Percentiles rank a stretch among this genome's conserved stretches.
These are phyloP conservation scores for Sclerotinia glacialis DNA, from an alignment of 2,329 filamentous ascomycete species.

Conservation along the genomic window DNA sequence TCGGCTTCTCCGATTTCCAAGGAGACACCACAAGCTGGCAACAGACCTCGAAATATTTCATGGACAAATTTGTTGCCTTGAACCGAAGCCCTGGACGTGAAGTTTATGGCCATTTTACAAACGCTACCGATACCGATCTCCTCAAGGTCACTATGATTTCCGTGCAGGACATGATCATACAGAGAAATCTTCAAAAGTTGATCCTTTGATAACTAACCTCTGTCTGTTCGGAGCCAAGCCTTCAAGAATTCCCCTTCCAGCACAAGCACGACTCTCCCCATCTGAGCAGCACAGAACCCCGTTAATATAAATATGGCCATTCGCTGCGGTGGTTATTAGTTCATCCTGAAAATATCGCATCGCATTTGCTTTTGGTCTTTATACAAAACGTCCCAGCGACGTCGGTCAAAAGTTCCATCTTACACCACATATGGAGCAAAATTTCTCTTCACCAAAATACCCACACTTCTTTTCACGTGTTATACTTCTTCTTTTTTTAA, in stretches of 20 bases:
- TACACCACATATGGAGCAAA: constrained; percentile 10
- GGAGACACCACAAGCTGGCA: constrained; percentile 70
- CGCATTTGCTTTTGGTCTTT: constrained; percentile 8
- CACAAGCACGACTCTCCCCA: constrained; percentile 8
- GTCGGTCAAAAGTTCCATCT: constrained; percentile 2
- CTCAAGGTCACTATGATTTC: constrained; percentile 84
- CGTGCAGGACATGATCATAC: constrained; percentile 84
- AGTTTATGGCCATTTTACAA: constrained; percentile 58
- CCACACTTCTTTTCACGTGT: constrained; percentile 1
- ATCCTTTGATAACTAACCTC: constrained; percentile 55
- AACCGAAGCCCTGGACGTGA: constrained; percentile 61
- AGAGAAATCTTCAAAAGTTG: constrained; percentile 76
- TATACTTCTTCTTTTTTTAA: neutral
- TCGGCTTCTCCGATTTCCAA: constrained; percentile 76
- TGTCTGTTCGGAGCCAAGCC: constrained; percentile 22
- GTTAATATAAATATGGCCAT: constrained; percentile 3
- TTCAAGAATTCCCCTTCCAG: neutral
- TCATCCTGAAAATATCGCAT: neutral
- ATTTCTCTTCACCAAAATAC: constrained; percentile 16
- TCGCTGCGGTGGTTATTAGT: constrained; percentile 10
- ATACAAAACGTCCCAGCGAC: constrained; percentile 4
- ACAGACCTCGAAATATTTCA: constrained; percentile 75
- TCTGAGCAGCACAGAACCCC: constrained; percentile 20
- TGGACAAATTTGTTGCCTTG: constrained; percentile 74
- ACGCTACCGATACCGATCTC: constrained; percentile 65